Percentiles rank a stretch among this genome's conserved stretches.
These are phyloP conservation scores for Colletotrichum tropicale DNA, from an alignment of 2,329 filamentous ascomycete species.

Conservation along the genomic window DNA sequence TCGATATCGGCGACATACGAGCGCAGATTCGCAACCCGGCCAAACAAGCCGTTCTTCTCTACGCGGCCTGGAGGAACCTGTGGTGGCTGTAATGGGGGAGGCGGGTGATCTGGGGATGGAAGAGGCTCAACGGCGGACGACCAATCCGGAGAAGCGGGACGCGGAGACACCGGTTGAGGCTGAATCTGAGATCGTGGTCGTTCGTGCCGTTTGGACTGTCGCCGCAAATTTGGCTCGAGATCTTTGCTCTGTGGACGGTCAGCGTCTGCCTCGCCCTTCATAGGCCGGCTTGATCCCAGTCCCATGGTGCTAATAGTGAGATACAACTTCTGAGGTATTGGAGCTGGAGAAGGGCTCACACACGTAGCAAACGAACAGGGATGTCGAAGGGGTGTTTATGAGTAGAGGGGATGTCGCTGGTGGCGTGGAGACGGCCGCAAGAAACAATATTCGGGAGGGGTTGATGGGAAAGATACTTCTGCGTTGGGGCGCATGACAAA, in stretches of 20 bases:
- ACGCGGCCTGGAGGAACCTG: background rate
- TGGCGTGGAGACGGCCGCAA: background rate
- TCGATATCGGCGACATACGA: background rate
- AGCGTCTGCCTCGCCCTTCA: background rate
- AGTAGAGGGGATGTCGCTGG: background rate
- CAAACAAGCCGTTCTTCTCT: background rate
- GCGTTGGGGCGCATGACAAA: background rate
- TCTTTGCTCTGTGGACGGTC: background rate
- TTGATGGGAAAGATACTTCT: background rate
- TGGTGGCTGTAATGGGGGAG: background rate
- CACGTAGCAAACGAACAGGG: background rate
- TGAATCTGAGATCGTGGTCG: background rate
- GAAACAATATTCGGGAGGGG: background rate
- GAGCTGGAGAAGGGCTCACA: background rate
- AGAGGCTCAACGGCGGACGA: background rate
- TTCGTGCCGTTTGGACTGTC: background rate
- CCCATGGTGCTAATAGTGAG: background rate
- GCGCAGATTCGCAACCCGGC: background rate
- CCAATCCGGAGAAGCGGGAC: background rate
- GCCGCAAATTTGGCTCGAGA: background rate
- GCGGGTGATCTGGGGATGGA: background rate
- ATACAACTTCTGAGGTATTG: background rate
- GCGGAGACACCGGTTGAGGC: background rate
- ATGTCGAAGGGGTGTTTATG: background rate
- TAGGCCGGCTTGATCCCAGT: background rate